Evolutionary conservation across 2,329 filamentous ascomycete genomes (phyloP), one percentile per base, ranked within the genome.

Genomic region (Ascosphaera apis): DNA sequence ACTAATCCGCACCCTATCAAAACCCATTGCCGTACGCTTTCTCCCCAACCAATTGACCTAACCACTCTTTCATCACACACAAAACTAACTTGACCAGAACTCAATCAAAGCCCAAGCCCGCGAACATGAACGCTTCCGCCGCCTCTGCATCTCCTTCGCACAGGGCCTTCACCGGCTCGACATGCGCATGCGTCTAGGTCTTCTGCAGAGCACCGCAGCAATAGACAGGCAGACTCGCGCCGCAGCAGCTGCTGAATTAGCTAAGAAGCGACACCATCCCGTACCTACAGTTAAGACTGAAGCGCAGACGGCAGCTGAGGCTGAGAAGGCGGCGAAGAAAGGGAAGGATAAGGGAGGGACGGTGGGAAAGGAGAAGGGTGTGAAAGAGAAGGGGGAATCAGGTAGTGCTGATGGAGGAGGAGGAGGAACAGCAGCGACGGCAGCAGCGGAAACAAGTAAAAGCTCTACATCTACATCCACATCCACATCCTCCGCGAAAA

Each of bases 41-140:
- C 18, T 8, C 13, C 15, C 21, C 23, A 18, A 28, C 15, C 15
- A 13, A 21, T 21, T 9, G 9, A 21, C 19, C 19, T 9, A 21
- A 4, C 19, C 19, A 21, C 4, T 9, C 19, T 21, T 21, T 21
- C 19, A 9, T n/a, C n/a, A n/a, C n/a, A n/a, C n/a, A n/a, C n/a
- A n/a, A n/a, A n/a, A n/a, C 38, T 35, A 17, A 41, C 35, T 12
- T 18, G 12, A 41, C 15, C 48, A 76, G 72, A 76, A 72, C 47
- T 62, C 63, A 50, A 74, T 78, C 51, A 77, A 76, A 53, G 61
- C 61, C 37, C 71, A 75, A 55, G 72, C 72, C 15, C 67, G 68
- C 44, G 72, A 78, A 51, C 72, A 77, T 61, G 69, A 75, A 37
- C 61, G 65, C 8, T 78, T 77, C 50, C 66, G 72, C 33, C 57